phyloP scores from a whole-genome alignment of 257 asterid genomes.

The Handroanthus guayacan region DNA sequence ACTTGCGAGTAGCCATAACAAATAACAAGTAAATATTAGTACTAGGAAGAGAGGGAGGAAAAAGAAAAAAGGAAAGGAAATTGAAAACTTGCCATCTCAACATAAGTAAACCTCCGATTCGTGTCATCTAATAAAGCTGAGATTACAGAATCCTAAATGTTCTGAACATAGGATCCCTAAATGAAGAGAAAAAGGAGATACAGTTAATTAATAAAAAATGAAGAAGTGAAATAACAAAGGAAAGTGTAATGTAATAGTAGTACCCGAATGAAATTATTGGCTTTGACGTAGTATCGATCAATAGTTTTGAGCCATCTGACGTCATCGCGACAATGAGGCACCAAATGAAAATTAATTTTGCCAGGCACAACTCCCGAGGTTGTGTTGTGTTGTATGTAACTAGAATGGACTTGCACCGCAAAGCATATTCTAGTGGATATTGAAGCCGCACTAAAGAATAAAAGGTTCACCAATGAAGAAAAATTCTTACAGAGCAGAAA shows the following conservation, averaged over 20 bases:
- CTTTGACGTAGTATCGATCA: conserved; percentile 78
- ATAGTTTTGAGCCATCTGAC: conserved; percentile 88
- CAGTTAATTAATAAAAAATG: neutral
- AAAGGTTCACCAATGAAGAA: neutral
- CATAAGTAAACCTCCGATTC: conserved; percentile 76
- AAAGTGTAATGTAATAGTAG: neutral
- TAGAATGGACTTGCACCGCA: conserved; percentile 32
- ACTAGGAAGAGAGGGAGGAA: neutral
- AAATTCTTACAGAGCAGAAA: too few relatives aligned
- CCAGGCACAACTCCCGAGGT: conserved; percentile 45
- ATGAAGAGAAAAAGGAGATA: conserved; percentile 12
- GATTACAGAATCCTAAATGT: conserved; percentile 75
- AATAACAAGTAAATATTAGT: neutral
- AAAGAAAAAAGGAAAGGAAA: neutral
- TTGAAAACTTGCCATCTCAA: conserved; percentile 63
- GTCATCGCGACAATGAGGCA: conserved; percentile 85
- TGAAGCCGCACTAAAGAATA: conserved; percentile 23
- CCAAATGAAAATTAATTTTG: conserved; percentile 74
- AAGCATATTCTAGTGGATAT: conserved; percentile 46
- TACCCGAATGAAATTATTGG: conserved; percentile 76
- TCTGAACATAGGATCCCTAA: conserved; percentile 85
- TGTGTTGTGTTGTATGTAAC: conserved; percentile 61
- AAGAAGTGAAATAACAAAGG: neutral
- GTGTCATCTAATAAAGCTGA: conserved; percentile 65
- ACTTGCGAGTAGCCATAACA: neutral